These are phyloP conservation scores for Flaveria floridana DNA, from an alignment of 140 eudicot genomes.

Conservation along the genomic window DNA sequence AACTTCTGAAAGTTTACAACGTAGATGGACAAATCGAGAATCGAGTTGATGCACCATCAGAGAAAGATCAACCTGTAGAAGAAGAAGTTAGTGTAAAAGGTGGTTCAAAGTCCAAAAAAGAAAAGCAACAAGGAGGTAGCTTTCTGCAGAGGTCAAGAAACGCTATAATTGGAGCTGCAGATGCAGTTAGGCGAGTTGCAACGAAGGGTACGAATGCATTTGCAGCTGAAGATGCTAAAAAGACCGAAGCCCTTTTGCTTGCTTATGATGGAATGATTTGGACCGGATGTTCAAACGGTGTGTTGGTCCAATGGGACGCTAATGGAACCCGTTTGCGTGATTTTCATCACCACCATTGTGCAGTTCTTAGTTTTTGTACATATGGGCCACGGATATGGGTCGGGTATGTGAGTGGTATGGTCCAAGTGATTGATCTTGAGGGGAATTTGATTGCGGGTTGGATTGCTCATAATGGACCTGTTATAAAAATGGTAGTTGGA, in stretches of 20 bases:
- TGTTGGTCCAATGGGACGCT: constrained; percentile 87
- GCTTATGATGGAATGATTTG: constrained; percentile 84
- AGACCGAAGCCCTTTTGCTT: constrained; percentile 79
- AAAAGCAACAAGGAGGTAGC: constrained; percentile 66
- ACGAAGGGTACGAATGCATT: constrained; percentile 83
- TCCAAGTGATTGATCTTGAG: constrained; percentile 78
- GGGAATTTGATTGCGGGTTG: constrained; percentile 77
- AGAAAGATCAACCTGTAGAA: constrained; percentile 64
- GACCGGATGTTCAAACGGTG: constrained; percentile 89
- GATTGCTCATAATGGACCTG: constrained; percentile 91
- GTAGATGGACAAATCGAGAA: constrained; percentile 88
- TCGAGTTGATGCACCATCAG: constrained; percentile 62
- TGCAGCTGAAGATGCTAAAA: constrained; percentile 69
- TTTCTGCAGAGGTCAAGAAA: constrained; percentile 88
- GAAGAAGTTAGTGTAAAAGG: constrained; percentile 76
- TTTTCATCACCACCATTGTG: constrained; percentile 72
- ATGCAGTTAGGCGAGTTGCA: constrained; percentile 96
- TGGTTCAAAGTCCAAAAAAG: constrained; percentile 72
- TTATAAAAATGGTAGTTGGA: constrained; percentile 71
- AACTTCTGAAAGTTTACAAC: constrained; percentile 78
- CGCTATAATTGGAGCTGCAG: constrained; percentile 97
- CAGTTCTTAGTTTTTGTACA: constrained; percentile 79
- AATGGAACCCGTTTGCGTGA: constrained; percentile 85
- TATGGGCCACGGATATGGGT: constrained; percentile 87
- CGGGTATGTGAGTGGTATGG: constrained; percentile 89